Evolutionary conservation across 1,284 basidiomycete genomes (phyloP).

Genomic region (Sphagnurus paluster): DNA sequence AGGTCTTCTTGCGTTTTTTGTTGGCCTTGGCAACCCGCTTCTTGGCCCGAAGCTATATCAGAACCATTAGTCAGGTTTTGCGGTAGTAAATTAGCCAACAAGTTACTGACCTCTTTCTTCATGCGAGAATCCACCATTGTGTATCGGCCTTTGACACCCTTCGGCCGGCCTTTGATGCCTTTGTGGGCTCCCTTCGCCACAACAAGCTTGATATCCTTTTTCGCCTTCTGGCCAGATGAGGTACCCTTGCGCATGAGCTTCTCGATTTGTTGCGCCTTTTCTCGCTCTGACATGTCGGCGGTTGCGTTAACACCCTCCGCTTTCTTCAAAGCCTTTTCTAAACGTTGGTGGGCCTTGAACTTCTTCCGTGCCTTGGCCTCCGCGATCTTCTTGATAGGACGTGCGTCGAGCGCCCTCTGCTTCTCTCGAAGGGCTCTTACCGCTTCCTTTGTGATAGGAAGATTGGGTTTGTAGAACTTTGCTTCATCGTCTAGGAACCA

Average conservation of each 20-base stretch:
- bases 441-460: conserved; percentile 97
- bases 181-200: conserved; percentile 92
- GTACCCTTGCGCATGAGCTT: conserved; percentile 86
- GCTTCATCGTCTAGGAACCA: conserved; percentile 99
- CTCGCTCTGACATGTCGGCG: conserved; percentile 88
- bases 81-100: conserved; percentile 3
- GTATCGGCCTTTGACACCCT: conserved; percentile 93
- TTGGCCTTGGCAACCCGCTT: conserved; percentile 68
- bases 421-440: conserved; percentile 84
- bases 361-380: conserved; percentile 99
- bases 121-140: conserved; percentile 89
- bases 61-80: conserved; percentile 9
- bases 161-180: conserved; percentile 91
- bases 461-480: conserved; percentile 91
- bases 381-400: conserved; percentile 99
- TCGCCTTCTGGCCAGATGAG: conserved; percentile 65
- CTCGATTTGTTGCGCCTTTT: conserved; percentile 93
- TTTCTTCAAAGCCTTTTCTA: conserved; percentile 95
- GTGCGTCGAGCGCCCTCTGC: conserved; percentile 92
- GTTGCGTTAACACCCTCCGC: conserved; percentile 94
- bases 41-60: conserved; percentile 61
- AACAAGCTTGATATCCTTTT: conserved; percentile 85
- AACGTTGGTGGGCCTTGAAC: conserved; percentile 79
- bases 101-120: conserved; percentile 72
- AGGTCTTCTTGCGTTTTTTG: conserved; percentile 53